phyloP scores from a whole-genome alignment of 2,329 filamentous ascomycete species.

The Fusarium brevicatenulatum region DNA sequence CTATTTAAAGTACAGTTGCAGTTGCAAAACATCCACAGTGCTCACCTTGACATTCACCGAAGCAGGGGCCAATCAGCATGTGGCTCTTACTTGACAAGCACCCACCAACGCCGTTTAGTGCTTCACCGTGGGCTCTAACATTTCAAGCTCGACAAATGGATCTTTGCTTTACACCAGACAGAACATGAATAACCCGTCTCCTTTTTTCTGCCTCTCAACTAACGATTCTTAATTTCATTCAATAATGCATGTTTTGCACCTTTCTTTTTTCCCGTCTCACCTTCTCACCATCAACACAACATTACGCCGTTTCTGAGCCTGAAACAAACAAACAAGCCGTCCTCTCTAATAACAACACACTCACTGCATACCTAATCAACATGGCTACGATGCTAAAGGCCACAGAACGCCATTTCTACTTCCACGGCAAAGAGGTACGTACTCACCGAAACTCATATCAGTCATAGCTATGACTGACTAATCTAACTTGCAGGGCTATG shows the following conservation, averaged over 20 bases:
- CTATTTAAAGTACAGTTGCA: not conserved
- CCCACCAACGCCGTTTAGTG: not conserved
- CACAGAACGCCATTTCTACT: slow-evolving; percentile 61
- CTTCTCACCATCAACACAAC: not conserved
- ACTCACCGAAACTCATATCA: not conserved
- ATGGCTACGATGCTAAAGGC: slow-evolving; percentile 57
- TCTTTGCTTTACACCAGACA: not conserved
- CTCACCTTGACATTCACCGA: slow-evolving; percentile 2
- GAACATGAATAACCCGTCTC: not conserved
- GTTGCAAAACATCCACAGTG: not conserved
- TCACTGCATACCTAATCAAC: not conserved
- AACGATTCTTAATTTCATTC: not conserved
- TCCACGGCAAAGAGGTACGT: slow-evolving; percentile 54
- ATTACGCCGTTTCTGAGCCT: not conserved
- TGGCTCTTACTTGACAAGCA: not conserved
- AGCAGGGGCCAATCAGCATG: slow-evolving; percentile 15
- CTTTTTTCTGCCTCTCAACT: not conserved
- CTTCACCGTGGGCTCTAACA: slow-evolving; percentile 3
- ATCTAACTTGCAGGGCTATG: slow-evolving; percentile 43
- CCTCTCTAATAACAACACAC: not conserved
- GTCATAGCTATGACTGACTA: not conserved
- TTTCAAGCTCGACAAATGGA: not conserved
- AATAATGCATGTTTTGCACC: no score
- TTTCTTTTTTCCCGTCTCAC: not conserved
- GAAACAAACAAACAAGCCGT: not conserved